Evolutionary conservation across 2,329 filamentous ascomycete genomes (phyloP).

Genomic region (Colletotrichum magnum): DNA sequence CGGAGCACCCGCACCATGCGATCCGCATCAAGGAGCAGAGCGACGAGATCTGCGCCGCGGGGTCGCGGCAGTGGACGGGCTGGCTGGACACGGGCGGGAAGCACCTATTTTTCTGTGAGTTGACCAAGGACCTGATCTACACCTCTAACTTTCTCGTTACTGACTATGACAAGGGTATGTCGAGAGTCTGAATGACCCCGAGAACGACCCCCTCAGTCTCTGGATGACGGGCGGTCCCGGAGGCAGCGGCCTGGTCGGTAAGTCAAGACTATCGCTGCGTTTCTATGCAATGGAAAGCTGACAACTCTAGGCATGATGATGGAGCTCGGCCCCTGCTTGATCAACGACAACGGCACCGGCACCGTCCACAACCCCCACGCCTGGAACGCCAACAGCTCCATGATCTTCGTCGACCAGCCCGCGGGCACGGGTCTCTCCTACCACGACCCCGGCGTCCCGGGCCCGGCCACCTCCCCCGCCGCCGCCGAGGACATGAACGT

Average conservation of each 20-base stretch:
- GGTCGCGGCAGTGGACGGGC: conserved; percentile 47
- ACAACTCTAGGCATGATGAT: conserved; percentile 31
- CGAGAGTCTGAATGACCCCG: conserved; percentile 46
- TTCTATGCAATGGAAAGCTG: background rate
- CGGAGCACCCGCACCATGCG: conserved; percentile 42
- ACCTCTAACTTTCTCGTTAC: background rate
- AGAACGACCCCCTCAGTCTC: conserved; percentile 59
- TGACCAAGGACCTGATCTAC: background rate
- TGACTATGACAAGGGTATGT: conserved; percentile 43
- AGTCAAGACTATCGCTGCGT: background rate
- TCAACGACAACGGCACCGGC: conserved; percentile 32
- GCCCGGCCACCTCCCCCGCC: conserved; percentile 56
- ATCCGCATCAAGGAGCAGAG: conserved; percentile 47
- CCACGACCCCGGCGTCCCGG: conserved; percentile 38
- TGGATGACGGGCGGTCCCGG: conserved; percentile 74
- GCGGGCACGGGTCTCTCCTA: conserved; percentile 73
- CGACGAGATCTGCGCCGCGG: conserved; percentile 45
- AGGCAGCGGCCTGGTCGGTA: conserved; percentile 64
- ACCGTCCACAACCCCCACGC: conserved; percentile 40
- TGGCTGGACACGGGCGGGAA: conserved; percentile 46
- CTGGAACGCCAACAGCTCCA: conserved; percentile 45
- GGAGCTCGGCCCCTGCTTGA: conserved; percentile 41
- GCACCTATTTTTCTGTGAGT: conserved; percentile 43
- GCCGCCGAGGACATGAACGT: conserved; percentile 63
- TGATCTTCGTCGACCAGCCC: conserved; percentile 64